Conservation (phyloP, 176 grass and related monocot genomes). For the Zoysia japonica region DNA sequence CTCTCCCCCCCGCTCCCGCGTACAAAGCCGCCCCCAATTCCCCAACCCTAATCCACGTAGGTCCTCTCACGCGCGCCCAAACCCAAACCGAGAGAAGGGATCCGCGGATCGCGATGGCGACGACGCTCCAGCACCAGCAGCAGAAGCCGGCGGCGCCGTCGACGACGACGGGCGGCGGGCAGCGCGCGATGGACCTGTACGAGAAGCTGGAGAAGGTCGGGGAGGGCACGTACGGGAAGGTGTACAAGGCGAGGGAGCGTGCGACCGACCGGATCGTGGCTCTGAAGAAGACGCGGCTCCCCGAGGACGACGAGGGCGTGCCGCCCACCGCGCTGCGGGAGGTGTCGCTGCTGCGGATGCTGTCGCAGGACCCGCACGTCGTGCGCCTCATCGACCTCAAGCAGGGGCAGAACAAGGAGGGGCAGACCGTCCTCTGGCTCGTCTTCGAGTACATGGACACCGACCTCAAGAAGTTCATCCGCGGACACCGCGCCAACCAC, state of each 20-base stretch:
- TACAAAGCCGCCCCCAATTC: slow-evolving; percentile 39
- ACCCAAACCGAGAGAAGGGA: not conserved
- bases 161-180: slow-evolving; percentile 25
- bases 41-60: slow-evolving; percentile 5
- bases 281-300: slow-evolving; percentile 97
- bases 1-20: slow-evolving; percentile 15
- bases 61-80: too few relatives aligned
- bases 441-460: slow-evolving; percentile 99
- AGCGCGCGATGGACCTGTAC: slow-evolving; percentile 92
- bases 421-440: slow-evolving; percentile 92
- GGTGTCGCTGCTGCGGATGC: slow-evolving; percentile 98
- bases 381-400: slow-evolving; percentile 95
- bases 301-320: slow-evolving; percentile 97
- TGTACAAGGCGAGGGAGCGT: slow-evolving; percentile 97
- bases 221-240: slow-evolving; percentile 99
- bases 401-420: slow-evolving; percentile 86
- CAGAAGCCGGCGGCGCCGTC: slow-evolving; percentile 12
- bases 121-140: slow-evolving; percentile 26
- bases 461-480: slow-evolving; percentile 98
- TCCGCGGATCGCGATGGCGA: slow-evolving; percentile 34
- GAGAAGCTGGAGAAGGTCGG: slow-evolving; percentile 99
- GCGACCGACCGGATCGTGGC: slow-evolving; percentile 89
- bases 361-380: slow-evolving; percentile 80
- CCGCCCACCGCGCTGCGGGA: slow-evolving; percentile 91
- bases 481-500: slow-evolving; percentile 63